Evolutionary conservation across 495 filamentous ascomycete species (phyloP).

Genomic region (Elasticomyces elasticus): DNA sequence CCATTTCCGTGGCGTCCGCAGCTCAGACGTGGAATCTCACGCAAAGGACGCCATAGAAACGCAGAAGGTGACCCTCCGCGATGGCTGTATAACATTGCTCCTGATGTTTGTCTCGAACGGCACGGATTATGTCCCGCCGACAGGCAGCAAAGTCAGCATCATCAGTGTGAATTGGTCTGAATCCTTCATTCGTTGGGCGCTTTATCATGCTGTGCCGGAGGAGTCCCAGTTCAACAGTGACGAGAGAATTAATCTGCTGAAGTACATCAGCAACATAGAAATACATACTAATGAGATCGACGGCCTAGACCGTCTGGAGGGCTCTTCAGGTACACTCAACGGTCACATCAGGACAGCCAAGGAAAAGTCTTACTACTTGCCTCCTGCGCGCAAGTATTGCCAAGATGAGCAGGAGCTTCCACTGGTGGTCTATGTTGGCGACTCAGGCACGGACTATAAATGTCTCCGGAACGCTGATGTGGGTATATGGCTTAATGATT

Average conservation of each 20-base stretch:
- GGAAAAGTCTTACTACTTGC: slow-evolving; percentile 21
- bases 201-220: slow-evolving; percentile 2
- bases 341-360: slow-evolving; percentile 21
- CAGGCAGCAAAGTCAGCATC: slow-evolving; percentile 12
- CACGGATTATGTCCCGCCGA: background rate
- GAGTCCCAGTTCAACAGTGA: background rate
- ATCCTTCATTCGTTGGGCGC: slow-evolving; percentile 21
- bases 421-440: slow-evolving; percentile 26
- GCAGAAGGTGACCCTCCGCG: slow-evolving; percentile 21
- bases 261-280: slow-evolving; percentile 1
- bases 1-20: slow-evolving; percentile 15
- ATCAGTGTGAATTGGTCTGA: slow-evolving; percentile 28
- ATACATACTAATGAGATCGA: slow-evolving; percentile 28
- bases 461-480: slow-evolving; percentile 26
- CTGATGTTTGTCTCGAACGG: background rate
- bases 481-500: slow-evolving; percentile 30
- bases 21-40: slow-evolving; percentile 9
- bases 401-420: background rate
- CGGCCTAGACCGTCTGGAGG: slow-evolving; percentile 15
- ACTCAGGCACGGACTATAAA: slow-evolving; percentile 31
- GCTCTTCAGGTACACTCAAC: slow-evolving; percentile 18
- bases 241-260: background rate
- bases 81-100: slow-evolving; percentile 15
- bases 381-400: background rate
- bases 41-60: slow-evolving; percentile 13